Base-by-base conservation (phyloP, 768 basidiomycete species). In the Psilocybe cubensis region DNA sequence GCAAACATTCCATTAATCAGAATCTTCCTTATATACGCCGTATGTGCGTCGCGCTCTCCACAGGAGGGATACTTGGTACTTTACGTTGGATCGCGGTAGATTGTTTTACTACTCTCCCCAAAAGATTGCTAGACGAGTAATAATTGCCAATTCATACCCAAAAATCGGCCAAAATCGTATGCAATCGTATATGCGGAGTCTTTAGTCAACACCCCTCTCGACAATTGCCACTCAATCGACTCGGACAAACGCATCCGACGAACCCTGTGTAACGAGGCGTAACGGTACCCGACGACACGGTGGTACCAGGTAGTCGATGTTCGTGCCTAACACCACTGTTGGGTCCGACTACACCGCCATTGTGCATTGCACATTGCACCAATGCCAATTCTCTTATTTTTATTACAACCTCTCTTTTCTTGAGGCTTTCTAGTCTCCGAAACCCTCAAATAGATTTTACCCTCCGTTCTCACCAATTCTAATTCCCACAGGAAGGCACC, bases 341-440 rank as follows among this genome's bases (percentile, higher is more conserved):
- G 31, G n/a, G 33, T 43, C 38, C 50, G 44, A 47, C 17, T 28
- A n/a, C 21, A 52, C 27, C 31, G 28, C 44, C 43, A 27, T 40
- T 29, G 25, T 48, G 55, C 10, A 11, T 73, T 70, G n/a, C 74
- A 76, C 2, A 76, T 92, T 11, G 88, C 89, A 2, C 83, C 88
- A 3, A 60, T 92, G 3, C 74, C 82, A 12, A 68, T 92, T 20
- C 76, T 78, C 54, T 62, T 90, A 21, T 60, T 71, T 2, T 76
- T 86, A 17, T 83, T 82, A 11, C 65, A 74, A 6, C 56, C 63
- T 0, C 90, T 91, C 63, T 89, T 89, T 6, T 54, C 80, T 3
- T 56, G 71, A 3, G 63, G 63, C n/a, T 79, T 86, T 1, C 89
- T 0, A 52, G 71, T 43, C 73, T 89, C 10, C 66, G 74, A 3